A percentile compares a stretch with the other conserved stretches of the same genome.
Evolutionary conservation across 345 rosid genomes (phyloP).

Genomic region (Cardiospermum halicacabum): DNA sequence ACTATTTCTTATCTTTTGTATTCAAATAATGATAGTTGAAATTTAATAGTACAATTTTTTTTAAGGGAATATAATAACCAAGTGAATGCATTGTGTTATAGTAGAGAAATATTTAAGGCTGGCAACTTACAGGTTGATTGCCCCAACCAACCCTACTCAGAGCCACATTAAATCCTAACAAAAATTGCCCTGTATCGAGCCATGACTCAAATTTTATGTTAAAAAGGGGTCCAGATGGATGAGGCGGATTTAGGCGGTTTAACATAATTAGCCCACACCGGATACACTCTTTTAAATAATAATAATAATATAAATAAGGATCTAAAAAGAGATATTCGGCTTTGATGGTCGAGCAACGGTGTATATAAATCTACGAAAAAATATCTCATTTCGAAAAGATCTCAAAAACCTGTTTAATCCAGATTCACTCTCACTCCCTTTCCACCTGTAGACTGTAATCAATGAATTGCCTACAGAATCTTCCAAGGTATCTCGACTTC

Average conservation of each 20-base stretch:
- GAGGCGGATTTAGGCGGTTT: too few species aligned
- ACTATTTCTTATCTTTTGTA: background rate
- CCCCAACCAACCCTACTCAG: too few species aligned
- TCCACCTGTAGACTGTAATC: slow-evolving; percentile 11
- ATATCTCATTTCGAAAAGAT: background rate
- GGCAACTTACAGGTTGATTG: too few species aligned
- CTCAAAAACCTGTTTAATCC: background rate
- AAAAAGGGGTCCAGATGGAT: too few species aligned
- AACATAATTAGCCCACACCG: too few species aligned
- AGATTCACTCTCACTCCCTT: slow-evolving; percentile 6
- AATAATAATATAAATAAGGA: slow-evolving; percentile 22
- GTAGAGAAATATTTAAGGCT: too few species aligned
- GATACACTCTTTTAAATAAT: too few species aligned
- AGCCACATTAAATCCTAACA: too few species aligned
- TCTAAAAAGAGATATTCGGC: slow-evolving; percentile 15
- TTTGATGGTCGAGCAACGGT: background rate
- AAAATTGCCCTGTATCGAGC: too few species aligned
- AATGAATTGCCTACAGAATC: slow-evolving; percentile 66
- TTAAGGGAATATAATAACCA: background rate
- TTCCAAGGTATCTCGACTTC: slow-evolving; percentile 40
- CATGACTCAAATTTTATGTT: too few species aligned
- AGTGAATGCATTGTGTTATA: background rate
- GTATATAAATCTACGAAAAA: background rate
- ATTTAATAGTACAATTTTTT: background rate
- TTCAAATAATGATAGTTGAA: background rate